Evolutionary conservation across 2,329 filamentous ascomycete genomes (phyloP).

Genomic region (Fusarium dimerum): DNA sequence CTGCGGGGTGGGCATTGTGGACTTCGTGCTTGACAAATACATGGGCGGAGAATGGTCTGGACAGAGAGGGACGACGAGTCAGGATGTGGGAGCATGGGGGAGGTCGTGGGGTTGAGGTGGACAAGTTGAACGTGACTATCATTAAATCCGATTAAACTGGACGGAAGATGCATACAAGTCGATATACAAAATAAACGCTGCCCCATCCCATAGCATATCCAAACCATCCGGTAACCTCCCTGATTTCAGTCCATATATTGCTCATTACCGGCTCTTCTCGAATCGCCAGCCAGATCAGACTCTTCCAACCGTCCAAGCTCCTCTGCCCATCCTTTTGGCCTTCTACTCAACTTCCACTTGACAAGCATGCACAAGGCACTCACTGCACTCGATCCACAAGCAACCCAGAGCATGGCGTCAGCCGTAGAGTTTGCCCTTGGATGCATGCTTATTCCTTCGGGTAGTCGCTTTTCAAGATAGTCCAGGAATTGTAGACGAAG

Average conservation of each 20-base stretch:
- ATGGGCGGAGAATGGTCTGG: neutral
- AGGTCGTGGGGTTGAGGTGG: neutral
- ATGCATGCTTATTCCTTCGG: constrained; percentile 27
- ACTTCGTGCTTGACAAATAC: neutral
- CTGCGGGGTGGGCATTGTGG: neutral
- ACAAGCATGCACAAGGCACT: constrained; percentile 23
- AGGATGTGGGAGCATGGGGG: neutral
- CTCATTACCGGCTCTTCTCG: constrained; percentile 4
- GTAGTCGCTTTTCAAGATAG: constrained; percentile 22
- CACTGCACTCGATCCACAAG: constrained; percentile 16
- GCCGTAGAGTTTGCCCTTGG: constrained; percentile 12
- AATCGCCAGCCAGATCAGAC: constrained; percentile 7
- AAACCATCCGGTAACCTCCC: neutral
- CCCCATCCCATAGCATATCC: neutral
- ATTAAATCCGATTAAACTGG: too few relatives aligned
- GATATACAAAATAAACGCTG: neutral
- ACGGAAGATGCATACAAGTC: too few relatives aligned
- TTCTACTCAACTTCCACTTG: constrained; percentile 26
- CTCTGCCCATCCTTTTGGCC: constrained; percentile 26
- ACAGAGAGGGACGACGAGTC: neutral
- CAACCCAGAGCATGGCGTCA: constrained; percentile 22
- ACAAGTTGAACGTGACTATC: too few relatives aligned
- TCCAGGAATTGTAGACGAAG: constrained; percentile 20
- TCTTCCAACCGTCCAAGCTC: constrained; percentile 18
- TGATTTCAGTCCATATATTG: constrained; percentile 20